Evolutionary conservation across 179 eudicot species (phyloP).

Genomic region (Beta lomatogona): DNA sequence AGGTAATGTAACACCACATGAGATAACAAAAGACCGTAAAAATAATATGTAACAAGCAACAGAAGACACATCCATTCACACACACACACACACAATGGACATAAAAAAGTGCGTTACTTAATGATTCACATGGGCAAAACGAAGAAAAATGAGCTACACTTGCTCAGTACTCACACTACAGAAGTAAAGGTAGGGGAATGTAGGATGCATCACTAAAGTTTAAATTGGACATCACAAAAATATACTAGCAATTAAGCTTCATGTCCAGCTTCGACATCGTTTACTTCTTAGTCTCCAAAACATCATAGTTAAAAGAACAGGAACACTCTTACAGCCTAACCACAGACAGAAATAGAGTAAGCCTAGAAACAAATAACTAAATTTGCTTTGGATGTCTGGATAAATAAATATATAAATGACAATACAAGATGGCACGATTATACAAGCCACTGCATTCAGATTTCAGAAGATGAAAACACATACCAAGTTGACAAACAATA

Average conservation of each 20-base stretch:
- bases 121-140: not conserved
- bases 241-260: not conserved
- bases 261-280: not conserved
- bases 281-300: too few relatives aligned
- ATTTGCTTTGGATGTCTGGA: not conserved
- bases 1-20: not conserved
- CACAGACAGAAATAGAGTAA: not conserved
- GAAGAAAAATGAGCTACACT: not conserved
- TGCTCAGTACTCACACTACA: not conserved
- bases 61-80: not conserved
- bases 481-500: constrained; percentile 11
- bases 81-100: not conserved
- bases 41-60: constrained; percentile 7
- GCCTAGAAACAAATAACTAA: not conserved
- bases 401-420: too few relatives aligned
- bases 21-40: not conserved
- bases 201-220: not conserved
- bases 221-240: not conserved
- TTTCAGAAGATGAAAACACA: constrained; percentile 11
- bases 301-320: not conserved
- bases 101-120: not conserved
- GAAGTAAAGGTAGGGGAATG: not conserved
- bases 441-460: not conserved
- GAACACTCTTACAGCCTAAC: not conserved
- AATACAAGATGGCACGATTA: not conserved